Conservation (phyloP, 2,329 filamentous ascomycete species). For the Sodiomyces alkalinus region DNA sequence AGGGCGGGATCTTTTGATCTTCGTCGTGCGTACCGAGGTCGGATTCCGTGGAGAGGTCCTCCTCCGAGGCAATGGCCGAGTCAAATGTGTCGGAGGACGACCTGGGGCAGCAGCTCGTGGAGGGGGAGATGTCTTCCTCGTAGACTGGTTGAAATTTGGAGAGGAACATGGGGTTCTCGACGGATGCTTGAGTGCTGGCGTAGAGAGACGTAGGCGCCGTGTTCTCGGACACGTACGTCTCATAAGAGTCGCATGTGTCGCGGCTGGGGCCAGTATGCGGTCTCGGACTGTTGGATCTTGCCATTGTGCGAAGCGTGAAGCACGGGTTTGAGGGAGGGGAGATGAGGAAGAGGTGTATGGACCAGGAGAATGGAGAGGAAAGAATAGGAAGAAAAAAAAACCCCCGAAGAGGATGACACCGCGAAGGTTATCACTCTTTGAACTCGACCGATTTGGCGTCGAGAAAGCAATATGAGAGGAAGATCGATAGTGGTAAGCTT, state of each 20-base stretch:
- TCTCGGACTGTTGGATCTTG: too few species aligned
- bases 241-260: constrained; percentile 23
- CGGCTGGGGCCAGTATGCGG: constrained; percentile 26
- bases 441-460: too few species aligned
- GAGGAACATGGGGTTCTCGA: constrained; percentile 12
- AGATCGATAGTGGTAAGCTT: too few species aligned
- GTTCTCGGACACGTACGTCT: constrained; percentile 29
- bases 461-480: too few species aligned
- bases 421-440: too few species aligned
- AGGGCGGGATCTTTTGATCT: constrained; percentile 26
- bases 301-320: too few species aligned
- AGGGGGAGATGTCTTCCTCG: constrained; percentile 21
- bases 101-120: constrained; percentile 28
- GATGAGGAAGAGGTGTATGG: too few species aligned
- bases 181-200: constrained; percentile 23
- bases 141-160: constrained; percentile 9
- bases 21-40: constrained; percentile 16
- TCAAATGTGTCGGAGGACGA: constrained; percentile 67
- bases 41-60: constrained; percentile 21
- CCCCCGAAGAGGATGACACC: too few species aligned
- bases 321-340: too few species aligned
- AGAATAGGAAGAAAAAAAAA: too few species aligned
- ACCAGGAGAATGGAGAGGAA: too few species aligned
- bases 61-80: constrained; percentile 51
- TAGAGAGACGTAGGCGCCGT: constrained; percentile 31